Percentiles rank a stretch among this genome's conserved stretches.
phyloP scores from a whole-genome alignment of 2,329 filamentous ascomycete species.

The Botrytis sinoallii region DNA sequence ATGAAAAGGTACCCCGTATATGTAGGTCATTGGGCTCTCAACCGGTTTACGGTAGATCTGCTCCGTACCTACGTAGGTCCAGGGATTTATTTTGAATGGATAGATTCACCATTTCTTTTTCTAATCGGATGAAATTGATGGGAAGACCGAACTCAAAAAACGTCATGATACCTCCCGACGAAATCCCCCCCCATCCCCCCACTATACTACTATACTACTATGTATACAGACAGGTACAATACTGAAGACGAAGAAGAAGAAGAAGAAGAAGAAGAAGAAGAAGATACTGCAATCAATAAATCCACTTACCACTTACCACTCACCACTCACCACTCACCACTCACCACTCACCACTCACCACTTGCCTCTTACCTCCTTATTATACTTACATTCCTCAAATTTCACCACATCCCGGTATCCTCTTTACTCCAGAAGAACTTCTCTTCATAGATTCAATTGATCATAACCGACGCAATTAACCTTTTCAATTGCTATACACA shows the following conservation, averaged over 20 bases:
- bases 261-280: neutral
- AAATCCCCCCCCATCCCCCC: neutral
- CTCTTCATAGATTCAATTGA: neutral
- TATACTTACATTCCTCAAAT: neutral
- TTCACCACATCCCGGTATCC: neutral
- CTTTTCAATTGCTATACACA: neutral
- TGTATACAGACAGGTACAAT: neutral
- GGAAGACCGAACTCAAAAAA: conserved; percentile 1
- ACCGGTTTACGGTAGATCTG: neutral
- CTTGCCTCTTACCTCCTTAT: no score
- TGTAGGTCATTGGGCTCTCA: neutral
- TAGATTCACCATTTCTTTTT: neutral
- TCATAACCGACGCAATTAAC: neutral
- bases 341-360: no score
- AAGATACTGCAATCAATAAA: neutral
- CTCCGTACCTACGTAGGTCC: neutral
- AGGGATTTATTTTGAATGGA: no score
- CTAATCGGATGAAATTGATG: neutral
- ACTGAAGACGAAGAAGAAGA: neutral
- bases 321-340: neutral
- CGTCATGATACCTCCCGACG: conserved; percentile 3
- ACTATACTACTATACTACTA: neutral
- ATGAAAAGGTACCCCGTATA: neutral
- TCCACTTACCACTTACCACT: neutral
- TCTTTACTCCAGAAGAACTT: neutral